Conservation (phyloP, 805 yeast species). For the Wickerhamomyces strasburgensis region DNA sequence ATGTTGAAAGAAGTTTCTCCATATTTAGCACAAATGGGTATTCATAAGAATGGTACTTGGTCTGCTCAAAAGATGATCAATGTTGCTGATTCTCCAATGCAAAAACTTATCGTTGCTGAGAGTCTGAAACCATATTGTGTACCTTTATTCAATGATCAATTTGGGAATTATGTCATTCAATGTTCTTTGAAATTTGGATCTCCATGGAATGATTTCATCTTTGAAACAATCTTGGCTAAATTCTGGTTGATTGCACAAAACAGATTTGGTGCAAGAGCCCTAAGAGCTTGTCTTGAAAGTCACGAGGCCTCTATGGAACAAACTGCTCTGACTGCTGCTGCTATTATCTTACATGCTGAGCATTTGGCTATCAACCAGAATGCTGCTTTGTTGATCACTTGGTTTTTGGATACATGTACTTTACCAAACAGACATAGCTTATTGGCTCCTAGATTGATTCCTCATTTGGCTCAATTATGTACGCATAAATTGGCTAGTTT, state of each 20-base stretch:
- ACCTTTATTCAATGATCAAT: constrained; percentile 87
- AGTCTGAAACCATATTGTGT: constrained; percentile 77
- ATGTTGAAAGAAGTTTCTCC: constrained; percentile 78
- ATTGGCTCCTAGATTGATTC: constrained; percentile 56
- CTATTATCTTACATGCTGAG: constrained; percentile 73
- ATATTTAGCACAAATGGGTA: constrained; percentile 83
- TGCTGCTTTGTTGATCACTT: constrained; percentile 84
- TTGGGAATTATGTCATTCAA: constrained; percentile 94
- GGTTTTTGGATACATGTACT: constrained; percentile 87
- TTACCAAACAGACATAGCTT: constrained; percentile 60
- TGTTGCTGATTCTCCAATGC: constrained; percentile 58
- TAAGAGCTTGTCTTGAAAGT: constrained; percentile 87
- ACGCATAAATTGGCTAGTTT: constrained; percentile 81
- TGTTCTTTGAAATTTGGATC: constrained; percentile 87
- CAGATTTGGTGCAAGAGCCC: constrained; percentile 92
- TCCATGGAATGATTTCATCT: constrained; percentile 85
- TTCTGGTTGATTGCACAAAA: constrained; percentile 81
- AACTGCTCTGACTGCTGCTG: constrained; percentile 64
- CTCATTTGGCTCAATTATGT: constrained; percentile 59
- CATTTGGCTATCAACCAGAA: constrained; percentile 78
- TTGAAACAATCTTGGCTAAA: constrained; percentile 72
- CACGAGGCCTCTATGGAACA: constrained; percentile 64
- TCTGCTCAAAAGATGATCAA: constrained; percentile 95
- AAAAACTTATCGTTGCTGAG: constrained; percentile 58
- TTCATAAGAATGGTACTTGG: constrained; percentile 98